Conservation (phyloP, 176 grass and related monocot genomes). For the Zizania latifolia region DNA sequence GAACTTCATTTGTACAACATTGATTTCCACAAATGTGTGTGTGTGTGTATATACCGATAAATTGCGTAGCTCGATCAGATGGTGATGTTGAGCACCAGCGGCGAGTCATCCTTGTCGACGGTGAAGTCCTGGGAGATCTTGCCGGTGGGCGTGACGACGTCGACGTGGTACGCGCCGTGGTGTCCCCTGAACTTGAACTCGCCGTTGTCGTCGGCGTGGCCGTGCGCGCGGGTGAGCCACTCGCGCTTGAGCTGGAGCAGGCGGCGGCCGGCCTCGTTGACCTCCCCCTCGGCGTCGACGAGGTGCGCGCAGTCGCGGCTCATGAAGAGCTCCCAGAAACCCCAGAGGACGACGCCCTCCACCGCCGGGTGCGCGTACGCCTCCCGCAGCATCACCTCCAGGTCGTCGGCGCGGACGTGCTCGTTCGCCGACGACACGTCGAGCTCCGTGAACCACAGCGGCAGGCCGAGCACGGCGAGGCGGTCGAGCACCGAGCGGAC, state of each 20-base stretch:
- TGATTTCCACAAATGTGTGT: too few species aligned
- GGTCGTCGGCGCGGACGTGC: constrained; percentile 74
- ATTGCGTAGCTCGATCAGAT: constrained; percentile 33
- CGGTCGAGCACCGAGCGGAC: constrained; percentile 46
- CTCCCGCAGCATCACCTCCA: constrained; percentile 81
- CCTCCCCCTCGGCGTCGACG: constrained; percentile 62
- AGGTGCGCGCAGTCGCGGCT: constrained; percentile 48
- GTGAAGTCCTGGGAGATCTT: constrained; percentile 63
- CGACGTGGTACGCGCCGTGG: constrained; percentile 59
- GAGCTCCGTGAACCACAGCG: constrained; percentile 90
- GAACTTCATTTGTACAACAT: too few species aligned
- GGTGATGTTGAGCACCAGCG: constrained; percentile 50
- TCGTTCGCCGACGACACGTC: constrained; percentile 78
- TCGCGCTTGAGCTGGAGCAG: constrained; percentile 61
- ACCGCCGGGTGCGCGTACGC: constrained; percentile 80
- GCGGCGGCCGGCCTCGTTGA: constrained; percentile 62
- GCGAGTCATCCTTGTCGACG: constrained; percentile 58
- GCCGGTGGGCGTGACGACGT: constrained; percentile 36
- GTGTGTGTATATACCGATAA: too few species aligned
- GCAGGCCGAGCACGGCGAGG: constrained; percentile 59
- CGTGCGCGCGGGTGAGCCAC: constrained; percentile 59
- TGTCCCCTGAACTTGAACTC: constrained; percentile 75
- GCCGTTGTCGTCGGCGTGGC: constrained; percentile 35
- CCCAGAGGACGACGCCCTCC: constrained; percentile 85
- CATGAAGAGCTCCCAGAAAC: constrained; percentile 96